phyloP scores from a whole-genome alignment of 2,329 filamentous ascomycete genomes.

The Penicillium hesseltinei region DNA sequence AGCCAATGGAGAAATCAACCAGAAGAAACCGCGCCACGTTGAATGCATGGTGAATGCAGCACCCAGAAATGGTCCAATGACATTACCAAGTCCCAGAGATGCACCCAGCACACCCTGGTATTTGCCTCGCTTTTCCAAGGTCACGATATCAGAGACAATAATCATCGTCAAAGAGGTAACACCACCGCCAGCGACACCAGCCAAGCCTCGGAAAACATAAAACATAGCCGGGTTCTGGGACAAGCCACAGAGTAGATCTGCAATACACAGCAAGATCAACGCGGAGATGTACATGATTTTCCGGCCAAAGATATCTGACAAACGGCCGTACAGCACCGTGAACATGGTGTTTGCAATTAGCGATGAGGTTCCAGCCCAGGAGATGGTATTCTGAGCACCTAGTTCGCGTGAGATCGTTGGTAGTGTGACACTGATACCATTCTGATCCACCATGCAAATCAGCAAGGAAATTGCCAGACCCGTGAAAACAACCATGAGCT shows the following conservation, averaged over 20 bases:
- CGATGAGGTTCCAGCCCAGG: constrained; percentile 71
- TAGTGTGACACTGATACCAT: constrained; percentile 54
- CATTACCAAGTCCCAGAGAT: constrained; percentile 47
- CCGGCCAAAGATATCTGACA: constrained; percentile 62
- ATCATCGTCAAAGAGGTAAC: constrained; percentile 61
- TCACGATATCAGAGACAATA: constrained; percentile 60
- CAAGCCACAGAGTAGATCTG: constrained; percentile 60
- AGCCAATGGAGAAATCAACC: constrained; percentile 54
- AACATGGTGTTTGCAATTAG: constrained; percentile 65
- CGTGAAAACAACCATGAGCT: constrained; percentile 50
- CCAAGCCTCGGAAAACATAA: constrained; percentile 60
- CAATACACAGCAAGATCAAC: constrained; percentile 53
- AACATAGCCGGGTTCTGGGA: constrained; percentile 57
- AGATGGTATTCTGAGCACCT: constrained; percentile 50
- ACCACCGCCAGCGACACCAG: constrained; percentile 63
- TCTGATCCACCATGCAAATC: constrained; percentile 58
- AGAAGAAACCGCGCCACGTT: constrained; percentile 50
- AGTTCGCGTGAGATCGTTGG: constrained; percentile 54
- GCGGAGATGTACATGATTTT: constrained; percentile 58
- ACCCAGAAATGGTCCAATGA: constrained; percentile 49
- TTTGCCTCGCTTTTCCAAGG: constrained; percentile 58
- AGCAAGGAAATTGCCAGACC: constrained; percentile 54
- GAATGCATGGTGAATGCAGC: constrained; percentile 45
- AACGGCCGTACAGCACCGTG: constrained; percentile 62
- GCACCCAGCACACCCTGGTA: constrained; percentile 50